These are phyloP conservation scores for Schizophyllum amplum DNA, from an alignment of 1,284 basidiomycete genomes.

Conservation along the genomic window DNA sequence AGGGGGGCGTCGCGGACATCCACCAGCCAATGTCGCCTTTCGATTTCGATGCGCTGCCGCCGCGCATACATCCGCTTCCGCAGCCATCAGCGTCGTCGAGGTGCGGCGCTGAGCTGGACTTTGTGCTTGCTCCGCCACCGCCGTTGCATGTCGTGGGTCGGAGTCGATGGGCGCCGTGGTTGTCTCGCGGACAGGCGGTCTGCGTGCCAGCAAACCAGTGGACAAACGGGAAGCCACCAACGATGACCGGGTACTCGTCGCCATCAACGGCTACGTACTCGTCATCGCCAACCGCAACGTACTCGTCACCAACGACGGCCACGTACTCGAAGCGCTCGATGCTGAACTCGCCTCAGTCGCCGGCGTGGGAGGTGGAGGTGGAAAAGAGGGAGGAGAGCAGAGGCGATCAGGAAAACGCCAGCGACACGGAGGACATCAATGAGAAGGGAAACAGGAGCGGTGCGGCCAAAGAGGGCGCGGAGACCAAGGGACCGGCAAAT, in stretches of 20 bases:
- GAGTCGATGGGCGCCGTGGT: conserved; percentile 18
- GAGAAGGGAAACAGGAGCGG: too few relatives aligned
- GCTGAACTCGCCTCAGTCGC: too few relatives aligned
- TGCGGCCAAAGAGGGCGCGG: too few relatives aligned
- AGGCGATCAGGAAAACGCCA: too few relatives aligned
- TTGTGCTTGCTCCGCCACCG: conserved; percentile 1
- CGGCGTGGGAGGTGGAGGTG: too few relatives aligned
- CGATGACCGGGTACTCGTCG: neutral
- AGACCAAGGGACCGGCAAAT: neutral
- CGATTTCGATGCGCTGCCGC: conserved; percentile 51
- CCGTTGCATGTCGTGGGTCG: neutral
- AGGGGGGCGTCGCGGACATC: conserved; percentile 14
- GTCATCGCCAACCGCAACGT: neutral
- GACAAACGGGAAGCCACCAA: neutral
- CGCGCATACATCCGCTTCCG: neutral
- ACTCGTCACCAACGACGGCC: too few relatives aligned
- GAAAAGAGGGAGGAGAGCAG: too few relatives aligned
- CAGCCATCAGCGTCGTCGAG: neutral
- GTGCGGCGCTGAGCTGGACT: neutral
- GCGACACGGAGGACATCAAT: too few relatives aligned
- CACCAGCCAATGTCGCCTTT: conserved; percentile 40
- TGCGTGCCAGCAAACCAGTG: conserved; percentile 16
- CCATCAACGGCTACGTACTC: neutral
- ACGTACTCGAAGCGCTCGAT: too few relatives aligned
- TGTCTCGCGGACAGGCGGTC: conserved; percentile 31